Percentiles rank a stretch among this genome's conserved stretches.
These are phyloP conservation scores for Aspergillus costaricaensis DNA, from an alignment of 2,329 filamentous ascomycete species.

Conservation along the genomic window DNA sequence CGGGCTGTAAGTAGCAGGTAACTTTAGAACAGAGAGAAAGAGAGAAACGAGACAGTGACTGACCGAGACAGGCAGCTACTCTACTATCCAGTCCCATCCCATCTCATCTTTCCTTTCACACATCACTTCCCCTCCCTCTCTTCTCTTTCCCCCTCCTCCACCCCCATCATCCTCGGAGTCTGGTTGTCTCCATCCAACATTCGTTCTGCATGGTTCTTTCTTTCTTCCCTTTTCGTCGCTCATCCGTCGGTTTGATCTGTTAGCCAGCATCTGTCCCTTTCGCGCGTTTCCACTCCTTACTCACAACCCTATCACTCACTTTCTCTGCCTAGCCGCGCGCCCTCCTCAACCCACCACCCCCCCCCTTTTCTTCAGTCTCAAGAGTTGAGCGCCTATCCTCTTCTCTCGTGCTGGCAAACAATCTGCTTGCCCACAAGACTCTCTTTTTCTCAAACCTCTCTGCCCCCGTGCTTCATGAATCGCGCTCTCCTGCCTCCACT, in stretches of 20 bases:
- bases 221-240: not conserved
- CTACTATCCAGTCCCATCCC: not conserved
- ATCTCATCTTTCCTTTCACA: not conserved
- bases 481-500: not conserved
- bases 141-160: not conserved
- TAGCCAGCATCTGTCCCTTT: not conserved
- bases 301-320: not conserved
- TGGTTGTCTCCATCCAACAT: conserved; percentile 6
- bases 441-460: not conserved
- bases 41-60: no score
- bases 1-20: not conserved
- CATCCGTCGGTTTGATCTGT: not conserved
- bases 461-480: not conserved
- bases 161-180: not conserved
- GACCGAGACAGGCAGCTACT: no score
- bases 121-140: not conserved
- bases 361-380: not conserved
- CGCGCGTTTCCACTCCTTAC: not conserved
- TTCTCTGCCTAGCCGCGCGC: not conserved
- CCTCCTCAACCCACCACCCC: not conserved
- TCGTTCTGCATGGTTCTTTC: conserved; percentile 4
- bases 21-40: not conserved
- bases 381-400: not conserved
- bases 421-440: not conserved
- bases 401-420: not conserved